These are phyloP conservation scores for Millerozyma acaciae DNA, from an alignment of 805 yeast species.

Conservation along the genomic window DNA sequence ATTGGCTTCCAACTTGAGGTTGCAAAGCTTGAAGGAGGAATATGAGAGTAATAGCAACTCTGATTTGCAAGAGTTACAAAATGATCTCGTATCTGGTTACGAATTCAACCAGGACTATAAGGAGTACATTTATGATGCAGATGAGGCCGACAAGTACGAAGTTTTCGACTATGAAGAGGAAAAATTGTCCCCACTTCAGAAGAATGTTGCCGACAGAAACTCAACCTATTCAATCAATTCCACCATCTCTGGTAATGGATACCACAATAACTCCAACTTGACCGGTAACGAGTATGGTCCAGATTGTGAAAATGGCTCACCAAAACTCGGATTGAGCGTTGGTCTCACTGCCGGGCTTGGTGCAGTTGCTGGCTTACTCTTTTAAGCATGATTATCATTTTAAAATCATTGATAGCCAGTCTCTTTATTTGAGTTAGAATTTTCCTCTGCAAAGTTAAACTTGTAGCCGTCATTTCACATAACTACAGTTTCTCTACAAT, in stretches of 20 bases:
- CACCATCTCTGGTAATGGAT: conserved; percentile 3
- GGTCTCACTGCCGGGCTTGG: conserved; percentile 5
- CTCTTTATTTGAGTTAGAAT: too few species aligned
- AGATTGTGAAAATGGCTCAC: conserved; percentile 13
- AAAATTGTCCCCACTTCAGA: too few species aligned
- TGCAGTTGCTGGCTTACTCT: conserved; percentile 5
- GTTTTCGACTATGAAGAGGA: conserved; percentile 2
- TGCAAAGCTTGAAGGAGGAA: conserved; percentile 8
- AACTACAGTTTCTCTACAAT: too few species aligned
- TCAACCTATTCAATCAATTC: neutral
- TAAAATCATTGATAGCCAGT: too few species aligned
- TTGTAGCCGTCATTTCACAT: too few species aligned
- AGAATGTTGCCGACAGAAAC: neutral
- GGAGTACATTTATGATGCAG: conserved; percentile 1
- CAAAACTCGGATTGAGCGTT: conserved; percentile 2
- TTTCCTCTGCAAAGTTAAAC: too few species aligned
- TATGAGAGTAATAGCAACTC: conserved; percentile 3
- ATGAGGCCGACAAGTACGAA: conserved; percentile 4
- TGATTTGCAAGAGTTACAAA: conserved; percentile 4
- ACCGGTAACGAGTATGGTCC: conserved; percentile 5
- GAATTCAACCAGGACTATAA: conserved; percentile 1
- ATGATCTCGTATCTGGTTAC: neutral
- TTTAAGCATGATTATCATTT: too few species aligned
- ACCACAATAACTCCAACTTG: conserved; percentile 10
- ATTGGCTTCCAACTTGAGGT: conserved; percentile 15